Conservation (phyloP, 257 asterid species). For the Vinca minor region DNA sequence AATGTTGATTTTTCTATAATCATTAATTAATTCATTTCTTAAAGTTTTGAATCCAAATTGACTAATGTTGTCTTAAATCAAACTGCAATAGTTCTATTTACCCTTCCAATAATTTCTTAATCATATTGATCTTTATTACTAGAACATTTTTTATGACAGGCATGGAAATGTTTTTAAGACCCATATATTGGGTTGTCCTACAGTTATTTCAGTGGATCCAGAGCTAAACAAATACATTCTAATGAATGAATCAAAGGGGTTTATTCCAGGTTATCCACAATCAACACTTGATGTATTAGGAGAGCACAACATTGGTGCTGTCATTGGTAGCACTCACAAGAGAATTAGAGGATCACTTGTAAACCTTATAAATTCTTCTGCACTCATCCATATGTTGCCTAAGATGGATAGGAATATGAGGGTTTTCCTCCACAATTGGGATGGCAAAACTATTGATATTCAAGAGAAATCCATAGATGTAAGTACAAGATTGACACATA, state of each 20-base stretch:
- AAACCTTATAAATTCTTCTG: slow-evolving; percentile 62
- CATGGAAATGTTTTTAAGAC: slow-evolving; percentile 78
- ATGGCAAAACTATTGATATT: slow-evolving; percentile 52
- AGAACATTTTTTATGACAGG: slow-evolving; percentile 23
- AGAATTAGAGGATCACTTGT: slow-evolving; percentile 80
- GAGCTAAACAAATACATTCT: slow-evolving; percentile 70
- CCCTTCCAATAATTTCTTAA: neutral
- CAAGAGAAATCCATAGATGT: slow-evolving; percentile 83
- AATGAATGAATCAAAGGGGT: slow-evolving; percentile 72
- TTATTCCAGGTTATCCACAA: slow-evolving; percentile 87
- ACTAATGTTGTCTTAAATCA: neutral
- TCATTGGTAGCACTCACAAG: slow-evolving; percentile 73
- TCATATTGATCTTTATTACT: neutral
- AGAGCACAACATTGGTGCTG: slow-evolving; percentile 69
- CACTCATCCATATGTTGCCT: slow-evolving; percentile 61
- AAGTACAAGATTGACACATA: no score
- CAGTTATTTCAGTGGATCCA: slow-evolving; percentile 85
- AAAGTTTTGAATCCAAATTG: neutral
- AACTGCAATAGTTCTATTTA: no score
- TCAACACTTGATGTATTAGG: slow-evolving; percentile 76
- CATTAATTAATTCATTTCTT: neutral
- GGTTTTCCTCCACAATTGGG: slow-evolving; percentile 61
- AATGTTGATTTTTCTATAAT: no score
- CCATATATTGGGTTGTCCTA: slow-evolving; percentile 77
- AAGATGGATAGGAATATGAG: slow-evolving; percentile 69